Conservation (phyloP, 2,329 filamentous ascomycete genomes). For the Dendrostoma leiphaemia region DNA sequence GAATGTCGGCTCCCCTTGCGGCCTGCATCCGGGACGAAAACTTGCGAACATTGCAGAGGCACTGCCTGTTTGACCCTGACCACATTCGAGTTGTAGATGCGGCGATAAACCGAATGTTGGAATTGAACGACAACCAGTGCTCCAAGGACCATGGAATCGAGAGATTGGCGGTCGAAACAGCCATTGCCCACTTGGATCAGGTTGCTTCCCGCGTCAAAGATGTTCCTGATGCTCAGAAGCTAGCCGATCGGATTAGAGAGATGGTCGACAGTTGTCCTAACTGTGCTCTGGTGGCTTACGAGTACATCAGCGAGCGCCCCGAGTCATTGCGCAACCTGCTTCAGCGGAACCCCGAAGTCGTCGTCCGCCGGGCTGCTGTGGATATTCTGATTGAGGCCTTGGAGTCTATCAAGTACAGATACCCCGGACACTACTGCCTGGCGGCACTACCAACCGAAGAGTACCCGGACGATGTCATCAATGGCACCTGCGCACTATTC, state of each 20-base stretch:
- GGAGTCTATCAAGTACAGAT: constrained; percentile 45
- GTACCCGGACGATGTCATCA: constrained; percentile 35
- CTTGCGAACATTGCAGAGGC: constrained; percentile 67
- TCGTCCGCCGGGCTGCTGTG: constrained; percentile 53
- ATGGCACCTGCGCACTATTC: constrained; percentile 46
- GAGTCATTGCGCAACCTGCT: constrained; percentile 64
- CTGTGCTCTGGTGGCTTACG: constrained; percentile 58
- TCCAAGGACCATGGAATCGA: constrained; percentile 46
- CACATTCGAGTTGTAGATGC: constrained; percentile 67
- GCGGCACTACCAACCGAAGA: constrained; percentile 18
- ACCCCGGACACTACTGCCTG: constrained; percentile 47
- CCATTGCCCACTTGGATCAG: constrained; percentile 70
- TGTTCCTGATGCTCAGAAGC: constrained; percentile 55
- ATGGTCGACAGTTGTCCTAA: constrained; percentile 48
- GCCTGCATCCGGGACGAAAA: constrained; percentile 72
- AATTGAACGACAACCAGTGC: constrained; percentile 46
- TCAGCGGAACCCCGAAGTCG: constrained; percentile 55
- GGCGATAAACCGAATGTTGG: constrained; percentile 57
- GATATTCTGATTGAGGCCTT: constrained; percentile 53
- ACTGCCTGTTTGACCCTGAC: constrained; percentile 73
- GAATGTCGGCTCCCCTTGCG: constrained; percentile 43
- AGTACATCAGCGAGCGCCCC: constrained; percentile 57
- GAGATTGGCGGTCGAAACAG: constrained; percentile 50
- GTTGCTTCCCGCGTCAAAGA: constrained; percentile 72
- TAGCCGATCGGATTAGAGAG: constrained; percentile 42